Percentiles rank a stretch among this genome's conserved stretches.
phyloP scores from a whole-genome alignment of 805 yeast species.

The Wickerhamomyces ciferrii region DNA sequence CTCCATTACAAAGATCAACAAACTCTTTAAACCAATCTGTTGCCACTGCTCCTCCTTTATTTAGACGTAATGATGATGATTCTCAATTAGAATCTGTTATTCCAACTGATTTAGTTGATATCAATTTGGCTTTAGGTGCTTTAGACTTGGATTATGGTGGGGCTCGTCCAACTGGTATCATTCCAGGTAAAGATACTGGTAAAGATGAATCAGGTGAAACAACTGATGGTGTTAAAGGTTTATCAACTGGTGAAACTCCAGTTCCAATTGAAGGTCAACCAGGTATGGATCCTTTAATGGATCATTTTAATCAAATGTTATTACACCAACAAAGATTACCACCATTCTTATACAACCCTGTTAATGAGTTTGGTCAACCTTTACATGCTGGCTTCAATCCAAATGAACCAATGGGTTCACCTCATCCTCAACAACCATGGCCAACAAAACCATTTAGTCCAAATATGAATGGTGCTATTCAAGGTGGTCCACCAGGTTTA shows the following conservation, averaged over 20 bases:
- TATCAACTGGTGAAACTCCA: slow-evolving; percentile 27
- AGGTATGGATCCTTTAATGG: not conserved
- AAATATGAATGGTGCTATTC: slow-evolving; percentile 2
- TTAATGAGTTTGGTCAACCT: slow-evolving; percentile 23
- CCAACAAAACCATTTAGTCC: slow-evolving; percentile 15
- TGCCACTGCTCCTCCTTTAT: slow-evolving; percentile 22
- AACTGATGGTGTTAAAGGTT: slow-evolving; percentile 16
- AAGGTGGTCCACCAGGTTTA: slow-evolving; percentile 1
- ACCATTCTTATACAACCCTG: slow-evolving; percentile 18
- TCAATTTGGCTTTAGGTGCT: slow-evolving; percentile 22
- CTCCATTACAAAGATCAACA: slow-evolving; percentile 21
- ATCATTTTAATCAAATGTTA: slow-evolving; percentile 1
- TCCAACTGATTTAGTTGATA: slow-evolving; percentile 16
- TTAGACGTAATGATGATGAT: slow-evolving; percentile 10
- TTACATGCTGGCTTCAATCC: slow-evolving; percentile 15
- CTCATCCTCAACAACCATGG: slow-evolving; percentile 14
- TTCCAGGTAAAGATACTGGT: not conserved
- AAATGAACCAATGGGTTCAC: slow-evolving; percentile 10
- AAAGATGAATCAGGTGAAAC: slow-evolving; percentile 5
- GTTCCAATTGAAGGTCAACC: slow-evolving; percentile 13
- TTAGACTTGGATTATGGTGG: slow-evolving; percentile 19
- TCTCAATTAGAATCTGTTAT: slow-evolving; percentile 4
- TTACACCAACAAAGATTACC: slow-evolving; percentile 19
- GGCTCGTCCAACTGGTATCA: not conserved
- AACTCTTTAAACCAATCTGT: slow-evolving; percentile 10